Evolutionary conservation across 2,329 filamentous ascomycete genomes (phyloP).

Genomic region (Cercospora brassicicola): DNA sequence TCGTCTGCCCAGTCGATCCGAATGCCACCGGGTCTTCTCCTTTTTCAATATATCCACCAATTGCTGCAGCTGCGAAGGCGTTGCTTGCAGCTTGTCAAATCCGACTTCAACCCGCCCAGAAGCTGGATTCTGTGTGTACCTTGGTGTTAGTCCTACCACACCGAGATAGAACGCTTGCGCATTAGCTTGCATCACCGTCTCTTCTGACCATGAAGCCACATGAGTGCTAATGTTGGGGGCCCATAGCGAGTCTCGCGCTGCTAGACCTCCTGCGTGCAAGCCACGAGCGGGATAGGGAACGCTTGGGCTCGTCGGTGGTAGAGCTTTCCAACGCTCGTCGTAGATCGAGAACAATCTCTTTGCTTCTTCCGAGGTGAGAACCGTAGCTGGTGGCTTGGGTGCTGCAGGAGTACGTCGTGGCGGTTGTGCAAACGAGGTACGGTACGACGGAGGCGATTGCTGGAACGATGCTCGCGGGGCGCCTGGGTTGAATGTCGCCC

Average conservation of each 20-base stretch:
- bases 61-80: conserved; percentile 28
- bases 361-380: conserved; percentile 33
- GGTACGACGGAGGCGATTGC: not conserved
- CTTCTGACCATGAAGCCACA: conserved; percentile 35
- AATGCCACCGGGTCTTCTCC: conserved; percentile 39
- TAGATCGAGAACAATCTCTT: conserved; percentile 32
- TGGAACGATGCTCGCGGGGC: conserved; percentile 12
- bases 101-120: conserved; percentile 30
- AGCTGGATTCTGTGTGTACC: conserved; percentile 28
- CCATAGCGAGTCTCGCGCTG: conserved; percentile 31
- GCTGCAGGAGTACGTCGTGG: conserved; percentile 15
- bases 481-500: conserved; percentile 21
- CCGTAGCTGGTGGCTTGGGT: conserved; percentile 26
- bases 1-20: conserved; percentile 35
- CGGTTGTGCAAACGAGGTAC: conserved; percentile 12
- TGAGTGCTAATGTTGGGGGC: conserved; percentile 27
- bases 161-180: conserved; percentile 37
- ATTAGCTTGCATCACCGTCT: conserved; percentile 38
- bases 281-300: conserved; percentile 37
- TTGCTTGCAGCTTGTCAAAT: conserved; percentile 29
- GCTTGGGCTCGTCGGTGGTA: conserved; percentile 29
- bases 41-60: conserved; percentile 36
- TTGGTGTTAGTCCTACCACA: conserved; percentile 29
- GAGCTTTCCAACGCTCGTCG: conserved; percentile 33
- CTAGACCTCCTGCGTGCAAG: conserved; percentile 30